Evolutionary conservation across 1,139 yeast species (phyloP).

Genomic region (Waltiozyma sp.): DNA sequence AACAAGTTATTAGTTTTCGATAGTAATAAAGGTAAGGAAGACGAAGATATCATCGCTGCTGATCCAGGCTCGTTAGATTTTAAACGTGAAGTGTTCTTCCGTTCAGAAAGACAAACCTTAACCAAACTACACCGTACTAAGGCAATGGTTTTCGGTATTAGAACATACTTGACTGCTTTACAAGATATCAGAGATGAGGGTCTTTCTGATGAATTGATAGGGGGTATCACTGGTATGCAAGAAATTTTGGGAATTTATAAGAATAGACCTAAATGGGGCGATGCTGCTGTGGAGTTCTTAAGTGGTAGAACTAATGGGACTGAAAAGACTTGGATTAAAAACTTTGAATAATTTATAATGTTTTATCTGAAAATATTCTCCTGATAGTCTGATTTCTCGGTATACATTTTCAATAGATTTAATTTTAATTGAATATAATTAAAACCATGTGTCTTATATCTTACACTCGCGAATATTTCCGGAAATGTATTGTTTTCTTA

Average conservation of each 20-base stretch:
- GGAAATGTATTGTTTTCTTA: no score
- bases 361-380: no score
- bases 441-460: no score
- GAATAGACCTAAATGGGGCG: constrained; percentile 53
- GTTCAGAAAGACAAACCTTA: constrained; percentile 62
- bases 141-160: constrained; percentile 48
- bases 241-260: constrained; percentile 50
- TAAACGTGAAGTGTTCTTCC: constrained; percentile 31
- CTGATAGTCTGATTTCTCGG: no score
- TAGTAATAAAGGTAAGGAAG: constrained; percentile 37
- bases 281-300: constrained; percentile 42
- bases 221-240: constrained; percentile 52
- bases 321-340: constrained; percentile 10
- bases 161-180: constrained; percentile 58
- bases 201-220: constrained; percentile 34
- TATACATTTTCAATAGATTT: no score
- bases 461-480: no score
- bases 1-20: constrained; percentile 33
- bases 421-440: no score
- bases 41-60: constrained; percentile 24
- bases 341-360: background rate
- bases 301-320: constrained; percentile 19
- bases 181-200: constrained; percentile 43
- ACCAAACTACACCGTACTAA: constrained; percentile 54
- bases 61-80: constrained; percentile 26